Evolutionary conservation across 2,329 filamentous ascomycete species (phyloP).

Genomic region (Epichloe hybrida): DNA sequence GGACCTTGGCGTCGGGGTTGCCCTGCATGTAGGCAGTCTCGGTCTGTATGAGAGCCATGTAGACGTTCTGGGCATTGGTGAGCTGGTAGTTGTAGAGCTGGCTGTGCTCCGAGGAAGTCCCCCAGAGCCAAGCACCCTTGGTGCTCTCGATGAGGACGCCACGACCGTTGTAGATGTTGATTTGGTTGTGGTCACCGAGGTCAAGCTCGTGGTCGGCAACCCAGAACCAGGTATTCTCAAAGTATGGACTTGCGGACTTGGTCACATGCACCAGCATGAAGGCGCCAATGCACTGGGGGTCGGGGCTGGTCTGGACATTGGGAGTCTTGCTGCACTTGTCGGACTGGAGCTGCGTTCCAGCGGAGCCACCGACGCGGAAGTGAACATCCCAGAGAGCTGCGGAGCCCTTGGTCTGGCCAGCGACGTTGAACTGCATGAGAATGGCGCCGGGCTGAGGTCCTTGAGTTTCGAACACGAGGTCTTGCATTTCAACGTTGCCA

Average conservation of each 20-base stretch:
- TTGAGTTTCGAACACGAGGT: constrained; percentile 72
- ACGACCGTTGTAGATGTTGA: constrained; percentile 79
- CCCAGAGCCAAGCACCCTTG: constrained; percentile 65
- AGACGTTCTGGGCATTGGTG: constrained; percentile 62
- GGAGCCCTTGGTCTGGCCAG: constrained; percentile 49
- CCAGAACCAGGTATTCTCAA: constrained; percentile 89
- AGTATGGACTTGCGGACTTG: constrained; percentile 51
- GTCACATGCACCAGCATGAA: constrained; percentile 59
- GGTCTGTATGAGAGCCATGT: constrained; percentile 72
- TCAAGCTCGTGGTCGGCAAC: constrained; percentile 85
- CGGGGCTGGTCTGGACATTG: constrained; percentile 42
- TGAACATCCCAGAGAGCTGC: constrained; percentile 93
- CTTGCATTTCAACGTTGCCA: constrained; percentile 75
- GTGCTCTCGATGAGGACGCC: constrained; percentile 67
- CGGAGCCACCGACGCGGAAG: constrained; percentile 77
- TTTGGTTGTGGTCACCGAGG: constrained; percentile 56
- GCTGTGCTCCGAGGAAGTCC: constrained; percentile 57
- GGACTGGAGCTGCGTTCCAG: constrained; percentile 71
- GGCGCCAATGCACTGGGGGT: constrained; percentile 57
- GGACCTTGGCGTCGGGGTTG: constrained; percentile 59
- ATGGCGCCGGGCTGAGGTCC: constrained; percentile 79
- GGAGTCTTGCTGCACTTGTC: constrained; percentile 70
- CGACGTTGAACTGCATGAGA: constrained; percentile 83
- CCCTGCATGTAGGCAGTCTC: constrained; percentile 84
- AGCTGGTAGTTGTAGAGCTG: constrained; percentile 78